Base-by-base conservation (phyloP, 2,329 filamentous ascomycete species). In the Fusarium sp. region DNA sequence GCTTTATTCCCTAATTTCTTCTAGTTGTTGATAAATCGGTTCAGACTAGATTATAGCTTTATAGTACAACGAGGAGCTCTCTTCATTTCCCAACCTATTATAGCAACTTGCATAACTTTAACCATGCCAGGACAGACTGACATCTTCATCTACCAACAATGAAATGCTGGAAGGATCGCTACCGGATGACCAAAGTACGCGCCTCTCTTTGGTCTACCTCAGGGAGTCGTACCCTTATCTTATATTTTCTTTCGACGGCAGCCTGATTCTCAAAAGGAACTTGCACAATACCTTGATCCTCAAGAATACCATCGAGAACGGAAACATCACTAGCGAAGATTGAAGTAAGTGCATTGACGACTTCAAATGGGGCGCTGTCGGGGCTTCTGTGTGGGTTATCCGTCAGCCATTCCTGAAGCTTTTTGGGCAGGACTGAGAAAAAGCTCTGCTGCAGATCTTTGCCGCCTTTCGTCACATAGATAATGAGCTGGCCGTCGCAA, bases 361-460 rank as follows among this genome's bases (percentile, higher is more conserved):
- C 58, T 22, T 68, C 48, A 5, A 48, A 33, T n/a, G 41, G 36
- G 6, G 48, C 10, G 17, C 52, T 9, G 10, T 26, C 44, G 24
- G 38, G 10, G 24, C 28, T 39, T 7, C 14, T 7, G 13, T 1
- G 20, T 24, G 49, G 31, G 11, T 41, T 24, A 26, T 38, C 28
- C 66, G 63, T 73, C 7, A 74, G 61, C 72, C 72, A 74, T 39
- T 48, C 41, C 6, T 59, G 54, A 10, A 73, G 18, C 20, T 64
- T 70, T 42, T 58, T 61, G 2, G 70, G 66, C 6, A 74, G 41
- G 18, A 59, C 60, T 24, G 61, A 70, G 41, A 35, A n/a, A 38
- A 71, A 55, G 38, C 42, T 64, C 20, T 56, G 42, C 11, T 70
- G 44, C 14, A 63, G 63, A 6, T 51, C 54, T 14, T 31, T 65